Conservation (phyloP, 331 rosid species). For the Quercus tomentella region DNA sequence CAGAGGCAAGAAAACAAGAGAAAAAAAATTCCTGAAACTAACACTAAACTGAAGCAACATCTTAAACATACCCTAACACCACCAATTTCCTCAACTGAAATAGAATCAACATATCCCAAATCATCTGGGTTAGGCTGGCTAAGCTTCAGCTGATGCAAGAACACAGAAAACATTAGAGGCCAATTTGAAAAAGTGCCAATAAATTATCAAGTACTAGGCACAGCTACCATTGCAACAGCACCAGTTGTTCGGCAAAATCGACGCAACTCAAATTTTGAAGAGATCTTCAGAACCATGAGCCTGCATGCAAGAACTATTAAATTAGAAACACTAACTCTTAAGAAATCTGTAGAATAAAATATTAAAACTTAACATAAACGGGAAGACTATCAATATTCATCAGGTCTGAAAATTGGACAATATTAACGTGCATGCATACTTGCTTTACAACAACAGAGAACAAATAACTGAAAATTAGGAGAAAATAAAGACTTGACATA, state of each 20-base stretch:
- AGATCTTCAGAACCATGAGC: constrained; percentile 90
- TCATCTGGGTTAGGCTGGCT: constrained; percentile 92
- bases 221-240: constrained; percentile 69
- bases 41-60: constrained; percentile 6
- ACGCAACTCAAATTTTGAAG: constrained; percentile 88
- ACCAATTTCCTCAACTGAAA: constrained; percentile 89
- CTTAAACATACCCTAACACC: constrained; percentile 72
- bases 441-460: background rate
- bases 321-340: constrained; percentile 4
- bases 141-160: constrained; percentile 72
- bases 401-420: background rate
- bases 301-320: constrained; percentile 35
- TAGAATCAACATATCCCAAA: constrained; percentile 80
- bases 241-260: constrained; percentile 97
- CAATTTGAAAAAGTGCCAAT: constrained; percentile 7
- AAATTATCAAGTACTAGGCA: background rate
- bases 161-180: constrained; percentile 23
- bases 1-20: background rate
- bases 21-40: background rate
- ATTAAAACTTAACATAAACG: background rate
- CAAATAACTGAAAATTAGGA: background rate
- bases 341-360: background rate
- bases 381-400: background rate
- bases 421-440: background rate
- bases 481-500: constrained; percentile 22